These are phyloP conservation scores for Apiotrichum gamsii DNA, from an alignment of 1,284 basidiomycete species.

Conservation along the genomic window DNA sequence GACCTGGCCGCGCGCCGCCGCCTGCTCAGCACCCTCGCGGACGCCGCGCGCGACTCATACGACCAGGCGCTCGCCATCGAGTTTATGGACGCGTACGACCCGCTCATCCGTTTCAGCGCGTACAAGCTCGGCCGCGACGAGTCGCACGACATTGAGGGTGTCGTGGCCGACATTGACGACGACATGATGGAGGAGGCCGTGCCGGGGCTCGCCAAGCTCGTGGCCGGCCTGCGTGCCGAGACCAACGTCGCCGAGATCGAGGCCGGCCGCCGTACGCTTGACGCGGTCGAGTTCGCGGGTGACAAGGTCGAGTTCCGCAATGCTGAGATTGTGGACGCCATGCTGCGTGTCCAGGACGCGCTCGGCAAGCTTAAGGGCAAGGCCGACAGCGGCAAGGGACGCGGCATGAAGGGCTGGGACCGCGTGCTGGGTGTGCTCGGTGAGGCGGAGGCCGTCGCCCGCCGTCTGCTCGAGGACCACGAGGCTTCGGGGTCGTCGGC, in stretches of 20 bases:
- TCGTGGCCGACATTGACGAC: conserved; percentile 64
- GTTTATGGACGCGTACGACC: conserved; percentile 79
- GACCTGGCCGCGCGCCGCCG: conserved; percentile 65
- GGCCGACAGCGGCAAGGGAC: conserved; percentile 47
- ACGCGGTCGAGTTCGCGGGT: conserved; percentile 70
- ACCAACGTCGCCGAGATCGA: conserved; percentile 50
- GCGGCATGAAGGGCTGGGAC: conserved; percentile 60
- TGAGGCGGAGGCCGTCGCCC: conserved; percentile 76
- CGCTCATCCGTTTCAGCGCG: conserved; percentile 85
- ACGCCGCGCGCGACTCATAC: conserved; percentile 55
- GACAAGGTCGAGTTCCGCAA: conserved; percentile 77
- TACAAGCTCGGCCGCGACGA: conserved; percentile 66
- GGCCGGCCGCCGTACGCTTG: conserved; percentile 55
- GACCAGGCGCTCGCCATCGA: conserved; percentile 82
- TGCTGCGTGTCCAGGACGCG: conserved; percentile 75
- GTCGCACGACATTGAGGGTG: conserved; percentile 74
- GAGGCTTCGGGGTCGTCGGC: conserved; percentile 46
- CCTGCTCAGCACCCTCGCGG: conserved; percentile 67
- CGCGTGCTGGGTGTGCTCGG: conserved; percentile 71
- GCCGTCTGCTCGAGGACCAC: conserved; percentile 70
- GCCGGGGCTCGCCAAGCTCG: conserved; percentile 29
- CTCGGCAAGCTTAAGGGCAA: conserved; percentile 50
- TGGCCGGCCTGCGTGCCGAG: conserved; percentile 32
- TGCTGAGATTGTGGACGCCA: conserved; percentile 82
- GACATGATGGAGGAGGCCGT: conserved; percentile 55